phyloP scores from a whole-genome alignment of 2,329 filamentous ascomycete genomes.

The Cryoendolithus antarcticus region DNA sequence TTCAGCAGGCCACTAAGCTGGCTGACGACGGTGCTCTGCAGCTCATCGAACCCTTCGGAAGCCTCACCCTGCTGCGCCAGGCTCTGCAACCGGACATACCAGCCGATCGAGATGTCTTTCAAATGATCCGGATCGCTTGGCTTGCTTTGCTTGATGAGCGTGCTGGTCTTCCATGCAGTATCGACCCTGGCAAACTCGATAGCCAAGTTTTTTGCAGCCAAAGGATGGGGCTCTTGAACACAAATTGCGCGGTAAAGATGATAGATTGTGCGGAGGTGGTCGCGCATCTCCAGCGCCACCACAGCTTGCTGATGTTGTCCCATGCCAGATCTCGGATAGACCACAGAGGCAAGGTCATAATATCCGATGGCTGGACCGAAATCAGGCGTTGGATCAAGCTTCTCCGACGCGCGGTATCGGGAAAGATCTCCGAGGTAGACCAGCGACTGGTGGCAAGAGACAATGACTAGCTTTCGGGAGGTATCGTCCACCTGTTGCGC shows the following conservation, averaged over 20 bases:
- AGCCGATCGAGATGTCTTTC: constrained; percentile 56
- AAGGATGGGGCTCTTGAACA: constrained; percentile 60
- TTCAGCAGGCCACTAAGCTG: constrained; percentile 64
- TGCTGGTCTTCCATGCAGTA: constrained; percentile 43
- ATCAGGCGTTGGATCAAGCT: constrained; percentile 59
- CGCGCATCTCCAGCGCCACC: constrained; percentile 62
- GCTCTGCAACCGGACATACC: background rate
- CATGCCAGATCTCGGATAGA: constrained; percentile 66
- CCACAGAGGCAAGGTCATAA: constrained; percentile 67
- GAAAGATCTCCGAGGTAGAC: constrained; percentile 83
- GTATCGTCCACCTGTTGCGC: constrained; percentile 14
- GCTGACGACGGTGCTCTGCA: constrained; percentile 75
- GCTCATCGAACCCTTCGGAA: constrained; percentile 63
- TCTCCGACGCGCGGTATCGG: constrained; percentile 66
- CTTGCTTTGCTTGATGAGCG: constrained; percentile 32
- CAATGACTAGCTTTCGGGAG: constrained; percentile 37
- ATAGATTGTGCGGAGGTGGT: constrained; percentile 77
- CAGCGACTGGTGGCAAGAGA: constrained; percentile 69
- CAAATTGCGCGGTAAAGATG: constrained; percentile 76
- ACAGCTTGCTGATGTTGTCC: constrained; percentile 87
- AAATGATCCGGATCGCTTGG: constrained; percentile 21
- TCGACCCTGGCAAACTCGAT: constrained; percentile 62
- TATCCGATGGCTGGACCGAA: constrained; percentile 73
- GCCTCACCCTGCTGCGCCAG: constrained; percentile 54
- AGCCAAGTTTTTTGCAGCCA: constrained; percentile 64